These are phyloP conservation scores for Paecilomyces formosus DNA, from an alignment of 2,329 filamentous ascomycete genomes.

Conservation along the genomic window DNA sequence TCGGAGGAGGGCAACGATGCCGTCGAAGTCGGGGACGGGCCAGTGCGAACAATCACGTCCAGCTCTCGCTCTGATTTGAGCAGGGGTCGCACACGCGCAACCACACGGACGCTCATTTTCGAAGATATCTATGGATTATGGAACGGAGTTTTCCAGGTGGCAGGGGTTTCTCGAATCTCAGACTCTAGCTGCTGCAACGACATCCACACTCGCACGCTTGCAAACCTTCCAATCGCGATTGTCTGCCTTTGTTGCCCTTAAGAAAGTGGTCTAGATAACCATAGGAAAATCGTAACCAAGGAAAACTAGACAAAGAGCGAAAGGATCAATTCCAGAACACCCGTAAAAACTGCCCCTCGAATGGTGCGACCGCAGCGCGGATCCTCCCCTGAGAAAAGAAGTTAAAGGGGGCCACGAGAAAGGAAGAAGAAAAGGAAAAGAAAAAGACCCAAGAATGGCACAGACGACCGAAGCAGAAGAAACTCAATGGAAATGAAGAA, in stretches of 20 bases:
- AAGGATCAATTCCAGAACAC: background rate
- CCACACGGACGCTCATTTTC: conserved; percentile 62
- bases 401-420: background rate
- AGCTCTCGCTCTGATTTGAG: conserved; percentile 78
- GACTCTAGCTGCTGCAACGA: background rate
- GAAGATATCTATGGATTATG: background rate
- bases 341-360: background rate
- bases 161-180: background rate
- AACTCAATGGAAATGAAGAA: background rate
- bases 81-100: conserved; percentile 83
- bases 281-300: background rate
- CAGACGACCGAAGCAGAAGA: background rate
- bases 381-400: background rate
- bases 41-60: conserved; percentile 76
- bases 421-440: background rate
- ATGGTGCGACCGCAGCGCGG: background rate
- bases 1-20: conserved; percentile 2
- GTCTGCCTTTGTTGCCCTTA: background rate
- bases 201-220: background rate
- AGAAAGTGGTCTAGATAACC: background rate
- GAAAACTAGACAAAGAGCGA: background rate
- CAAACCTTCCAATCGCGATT: background rate
- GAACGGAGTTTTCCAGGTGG: background rate
- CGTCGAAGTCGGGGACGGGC: conserved; percentile 28
- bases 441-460: background rate